Conservation (phyloP, 1,139 yeast species). For the Blastobotrys capitulatus region DNA sequence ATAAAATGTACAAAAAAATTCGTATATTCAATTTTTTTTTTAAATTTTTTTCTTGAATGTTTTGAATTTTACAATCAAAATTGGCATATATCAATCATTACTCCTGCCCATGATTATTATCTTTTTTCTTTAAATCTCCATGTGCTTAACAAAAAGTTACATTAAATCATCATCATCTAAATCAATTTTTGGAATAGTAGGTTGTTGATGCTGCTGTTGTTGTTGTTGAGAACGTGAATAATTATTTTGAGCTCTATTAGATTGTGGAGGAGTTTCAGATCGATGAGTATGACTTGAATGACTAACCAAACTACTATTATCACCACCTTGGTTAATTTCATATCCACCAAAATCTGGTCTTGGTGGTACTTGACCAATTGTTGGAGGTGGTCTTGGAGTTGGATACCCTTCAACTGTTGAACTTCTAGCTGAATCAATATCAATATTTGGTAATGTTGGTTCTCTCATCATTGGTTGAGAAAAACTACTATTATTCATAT, state of each 20-base stretch:
- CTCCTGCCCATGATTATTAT: too few species aligned
- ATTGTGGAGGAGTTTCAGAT: neutral
- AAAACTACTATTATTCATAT: neutral
- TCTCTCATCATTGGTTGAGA: neutral
- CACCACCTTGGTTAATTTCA: constrained; percentile 2
- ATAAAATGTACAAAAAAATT: too few species aligned
- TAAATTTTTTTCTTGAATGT: too few species aligned
- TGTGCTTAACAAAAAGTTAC: too few species aligned
- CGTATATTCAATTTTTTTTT: too few species aligned
- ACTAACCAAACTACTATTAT: neutral
- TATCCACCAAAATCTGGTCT: constrained; percentile 1
- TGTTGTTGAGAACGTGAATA: neutral
- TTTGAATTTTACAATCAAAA: too few species aligned
- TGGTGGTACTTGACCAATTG: neutral
- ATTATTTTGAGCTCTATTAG: neutral
- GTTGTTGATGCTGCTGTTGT: constrained; percentile 12
- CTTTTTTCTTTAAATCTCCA: too few species aligned
- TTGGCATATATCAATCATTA: too few species aligned
- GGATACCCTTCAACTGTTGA: neutral
- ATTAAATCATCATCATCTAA: neutral
- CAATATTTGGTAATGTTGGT: constrained; percentile 4
- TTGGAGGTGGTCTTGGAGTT: too few species aligned
- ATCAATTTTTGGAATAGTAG: constrained; percentile 14
- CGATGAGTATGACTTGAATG: neutral
- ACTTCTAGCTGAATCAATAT: constrained; percentile 1